Evolutionary conservation across 768 basidiomycete genomes (phyloP).

Genomic region (Lactarius trivialis): DNA sequence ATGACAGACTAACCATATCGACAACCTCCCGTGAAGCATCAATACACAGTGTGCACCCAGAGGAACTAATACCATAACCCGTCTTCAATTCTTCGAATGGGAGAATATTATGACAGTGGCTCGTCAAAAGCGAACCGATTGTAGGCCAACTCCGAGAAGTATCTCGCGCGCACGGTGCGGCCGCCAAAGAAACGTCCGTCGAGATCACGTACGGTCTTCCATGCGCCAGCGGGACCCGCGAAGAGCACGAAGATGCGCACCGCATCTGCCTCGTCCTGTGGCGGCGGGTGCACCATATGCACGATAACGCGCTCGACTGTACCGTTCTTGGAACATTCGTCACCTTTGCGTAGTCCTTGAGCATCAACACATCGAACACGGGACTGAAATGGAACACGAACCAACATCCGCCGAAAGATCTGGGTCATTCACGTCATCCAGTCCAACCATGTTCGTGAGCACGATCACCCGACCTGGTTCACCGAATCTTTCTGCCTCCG

Average conservation of each 20-base stretch:
- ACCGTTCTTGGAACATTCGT: slow-evolving; percentile 86
- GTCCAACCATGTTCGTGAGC: slow-evolving; percentile 83
- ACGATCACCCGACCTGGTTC: slow-evolving; percentile 87
- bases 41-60: neutral
- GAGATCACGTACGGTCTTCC: slow-evolving; percentile 91
- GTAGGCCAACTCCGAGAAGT: slow-evolving; percentile 64
- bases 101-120: slow-evolving; percentile 28
- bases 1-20: neutral
- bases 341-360: slow-evolving; percentile 42
- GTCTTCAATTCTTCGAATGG: neutral
- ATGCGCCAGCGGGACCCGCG: slow-evolving; percentile 86
- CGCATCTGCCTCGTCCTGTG: slow-evolving; percentile 64
- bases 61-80: neutral
- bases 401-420: slow-evolving; percentile 87
- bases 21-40: neutral
- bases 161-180: slow-evolving; percentile 70
- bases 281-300: slow-evolving; percentile 65
- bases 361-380: slow-evolving; percentile 5
- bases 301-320: slow-evolving; percentile 87
- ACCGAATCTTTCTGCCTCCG: slow-evolving; percentile 77
- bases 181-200: slow-evolving; percentile 94
- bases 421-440: slow-evolving; percentile 78
- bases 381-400: slow-evolving; percentile 30
- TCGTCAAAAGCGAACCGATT: slow-evolving; percentile 44
- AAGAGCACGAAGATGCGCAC: slow-evolving; percentile 91